Base-by-base conservation (phyloP, 305 asterid genomes). In the Nicotiana rustica region DNA sequence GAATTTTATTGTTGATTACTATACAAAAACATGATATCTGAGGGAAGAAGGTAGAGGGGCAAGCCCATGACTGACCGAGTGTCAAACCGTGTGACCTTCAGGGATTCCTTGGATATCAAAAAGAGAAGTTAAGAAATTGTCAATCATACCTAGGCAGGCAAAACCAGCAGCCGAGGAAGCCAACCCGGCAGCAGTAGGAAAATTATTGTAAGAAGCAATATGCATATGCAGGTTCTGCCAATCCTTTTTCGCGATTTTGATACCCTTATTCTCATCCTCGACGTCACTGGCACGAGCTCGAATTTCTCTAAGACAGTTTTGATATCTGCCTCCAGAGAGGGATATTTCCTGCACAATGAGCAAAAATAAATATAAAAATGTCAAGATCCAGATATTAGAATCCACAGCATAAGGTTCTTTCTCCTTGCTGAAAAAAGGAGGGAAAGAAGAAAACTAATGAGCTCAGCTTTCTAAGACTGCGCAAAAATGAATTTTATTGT, bases 161-260 rank as follows among this genome's bases (percentile, higher is more conserved):
- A 96, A 91, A 79, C 98, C 99, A 84, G 98, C 97, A 88, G 99
- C 99, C 1, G 99, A 96, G 86, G 98, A 96, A 35, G 99, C 99
- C 92, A 96, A 89, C 57, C 98, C 99, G 85, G 99, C 99, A 81
- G 99, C 99, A 78, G 99, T 96, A 29, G 97, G 97, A 82, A 96
- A 96, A 87, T 96, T 96, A 86, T 96, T 96, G 85, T 90, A 93
- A 36, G 99, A 96, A 87, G 92, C 98, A 88, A 96, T 67, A 83
- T 94, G 99, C 35, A 96, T 80, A 77, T 91, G 96, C 86, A 96
- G 86, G 81, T 92, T 92, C 88, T 94, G 94, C 99, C 98, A 94
- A 82, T 94, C 98, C 85, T 89, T 89, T 73, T 92, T 96, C 1
- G 90, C 59, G 77, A 96, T 94, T 83, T 92, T 96, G 83, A 96